These are phyloP conservation scores for Keithomyces neogunnii DNA, from an alignment of 2,329 filamentous ascomycete genomes.

Conservation along the genomic window DNA sequence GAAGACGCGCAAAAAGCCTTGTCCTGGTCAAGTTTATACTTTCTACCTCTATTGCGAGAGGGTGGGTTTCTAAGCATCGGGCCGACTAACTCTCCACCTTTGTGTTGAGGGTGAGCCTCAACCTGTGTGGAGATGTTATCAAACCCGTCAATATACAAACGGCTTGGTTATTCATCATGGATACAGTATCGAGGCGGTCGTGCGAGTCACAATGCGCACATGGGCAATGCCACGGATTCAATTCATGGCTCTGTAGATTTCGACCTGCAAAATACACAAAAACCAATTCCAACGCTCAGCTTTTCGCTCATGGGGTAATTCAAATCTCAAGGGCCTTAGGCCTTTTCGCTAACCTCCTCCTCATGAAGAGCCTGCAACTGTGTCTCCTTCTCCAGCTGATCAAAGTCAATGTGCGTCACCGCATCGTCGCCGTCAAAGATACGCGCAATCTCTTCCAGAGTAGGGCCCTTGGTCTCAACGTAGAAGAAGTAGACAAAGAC, in stretches of 20 bases:
- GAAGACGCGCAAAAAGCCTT: too few relatives aligned
- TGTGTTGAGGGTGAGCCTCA: background rate
- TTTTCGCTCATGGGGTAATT: too few relatives aligned
- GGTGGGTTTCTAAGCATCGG: background rate
- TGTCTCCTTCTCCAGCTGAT: constrained; percentile 46
- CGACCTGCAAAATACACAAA: background rate
- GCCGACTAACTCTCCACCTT: background rate
- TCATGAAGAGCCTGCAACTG: constrained; percentile 14
- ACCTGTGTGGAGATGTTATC: background rate
- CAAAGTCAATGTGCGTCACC: constrained; percentile 42
- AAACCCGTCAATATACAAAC: too few relatives aligned
- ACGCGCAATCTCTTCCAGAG: constrained; percentile 41
- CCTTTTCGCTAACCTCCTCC: constrained; percentile 7
- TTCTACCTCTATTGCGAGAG: constrained; percentile 23
- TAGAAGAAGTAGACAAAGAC: constrained; percentile 59
- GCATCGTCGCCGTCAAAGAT: constrained; percentile 56
- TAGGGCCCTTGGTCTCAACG: constrained; percentile 62
- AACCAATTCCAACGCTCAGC: too few relatives aligned
- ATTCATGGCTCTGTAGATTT: too few relatives aligned
- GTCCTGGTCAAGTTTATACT: background rate
- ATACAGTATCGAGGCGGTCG: too few relatives aligned
- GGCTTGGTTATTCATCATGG: too few relatives aligned
- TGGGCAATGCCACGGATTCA: too few relatives aligned
- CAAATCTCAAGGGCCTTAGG: constrained; percentile 5
- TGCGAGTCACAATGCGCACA: too few relatives aligned